Evolutionary conservation across 805 yeast genomes (phyloP).

Genomic region (Starmerella cellae): DNA sequence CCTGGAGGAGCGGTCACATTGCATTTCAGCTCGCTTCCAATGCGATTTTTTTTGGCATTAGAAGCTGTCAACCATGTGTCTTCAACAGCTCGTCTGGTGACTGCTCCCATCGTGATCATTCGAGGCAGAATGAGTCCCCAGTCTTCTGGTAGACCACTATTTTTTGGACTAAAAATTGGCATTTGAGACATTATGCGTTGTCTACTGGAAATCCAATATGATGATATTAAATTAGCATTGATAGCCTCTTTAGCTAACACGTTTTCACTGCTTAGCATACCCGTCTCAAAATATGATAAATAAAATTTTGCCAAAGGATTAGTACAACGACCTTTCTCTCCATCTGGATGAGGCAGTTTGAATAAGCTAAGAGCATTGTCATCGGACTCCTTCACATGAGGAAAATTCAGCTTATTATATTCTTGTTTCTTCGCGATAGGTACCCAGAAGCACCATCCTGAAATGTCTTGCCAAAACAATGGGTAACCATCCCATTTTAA

Average conservation of each 20-base stretch:
- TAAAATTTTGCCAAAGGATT: constrained; percentile 67
- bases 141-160: constrained; percentile 11
- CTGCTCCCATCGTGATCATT: constrained; percentile 86
- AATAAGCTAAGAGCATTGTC: constrained; percentile 28
- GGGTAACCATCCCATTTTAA: constrained; percentile 80
- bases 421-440: constrained; percentile 26
- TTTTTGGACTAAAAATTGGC: constrained; percentile 43
- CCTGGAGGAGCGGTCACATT: constrained; percentile 79
- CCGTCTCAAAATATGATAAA: constrained; percentile 57
- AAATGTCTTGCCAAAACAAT: constrained; percentile 57
- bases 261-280: constrained; percentile 55
- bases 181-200: constrained; percentile 74
- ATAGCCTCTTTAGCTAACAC: constrained; percentile 66
- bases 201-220: constrained; percentile 89
- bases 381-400: constrained; percentile 19
- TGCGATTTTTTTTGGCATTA: constrained; percentile 69
- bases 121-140: constrained; percentile 74
- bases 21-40: constrained; percentile 89
- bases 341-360: constrained; percentile 81
- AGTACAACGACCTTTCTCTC: constrained; percentile 59
- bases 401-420: constrained; percentile 30
- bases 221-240: constrained; percentile 59
- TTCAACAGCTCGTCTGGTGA: constrained; percentile 92
- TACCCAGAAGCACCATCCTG: constrained; percentile 84
- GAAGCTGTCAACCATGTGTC: constrained; percentile 97